Percentiles rank a stretch among this genome's conserved stretches.
Conservation (phyloP, 805 yeast genomes). For the Saturnispora quitensis region DNA sequence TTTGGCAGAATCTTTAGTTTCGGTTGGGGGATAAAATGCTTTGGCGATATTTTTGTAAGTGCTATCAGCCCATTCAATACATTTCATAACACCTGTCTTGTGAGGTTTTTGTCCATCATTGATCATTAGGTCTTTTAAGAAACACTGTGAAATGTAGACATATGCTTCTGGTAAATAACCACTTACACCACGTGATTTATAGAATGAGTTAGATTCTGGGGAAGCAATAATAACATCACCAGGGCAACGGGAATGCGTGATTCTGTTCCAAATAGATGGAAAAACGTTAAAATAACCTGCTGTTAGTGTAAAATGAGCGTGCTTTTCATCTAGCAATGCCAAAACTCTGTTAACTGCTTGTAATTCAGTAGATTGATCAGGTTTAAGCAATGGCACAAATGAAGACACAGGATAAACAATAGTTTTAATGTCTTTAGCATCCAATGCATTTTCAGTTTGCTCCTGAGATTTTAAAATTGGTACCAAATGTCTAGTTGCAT, state of each 20-base stretch:
- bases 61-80: constrained; percentile 11
- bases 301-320: constrained; percentile 73
- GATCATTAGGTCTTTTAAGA: constrained; percentile 36
- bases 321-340: constrained; percentile 44
- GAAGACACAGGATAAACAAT: constrained; percentile 87
- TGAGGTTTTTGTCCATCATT: constrained; percentile 8
- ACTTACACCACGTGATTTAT: constrained; percentile 72
- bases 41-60: constrained; percentile 5
- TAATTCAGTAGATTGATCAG: constrained; percentile 74
- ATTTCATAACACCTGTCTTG: constrained; percentile 24
- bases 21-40: constrained; percentile 2
- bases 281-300: constrained; percentile 95
- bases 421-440: constrained; percentile 34
- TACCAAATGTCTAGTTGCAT: constrained; percentile 45
- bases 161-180: constrained; percentile 82
- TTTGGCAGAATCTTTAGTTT: neutral
- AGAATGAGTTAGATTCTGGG: constrained; percentile 91
- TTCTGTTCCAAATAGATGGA: constrained; percentile 53
- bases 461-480: constrained; percentile 45
- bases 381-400: constrained; percentile 68
- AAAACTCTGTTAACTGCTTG: constrained; percentile 55
- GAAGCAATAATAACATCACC: constrained; percentile 85
- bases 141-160: constrained; percentile 60
- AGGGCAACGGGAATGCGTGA: constrained; percentile 47
- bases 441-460: neutral